phyloP scores from a whole-genome alignment of 441 rosid genomes.

The Adansonia gregorii region DNA sequence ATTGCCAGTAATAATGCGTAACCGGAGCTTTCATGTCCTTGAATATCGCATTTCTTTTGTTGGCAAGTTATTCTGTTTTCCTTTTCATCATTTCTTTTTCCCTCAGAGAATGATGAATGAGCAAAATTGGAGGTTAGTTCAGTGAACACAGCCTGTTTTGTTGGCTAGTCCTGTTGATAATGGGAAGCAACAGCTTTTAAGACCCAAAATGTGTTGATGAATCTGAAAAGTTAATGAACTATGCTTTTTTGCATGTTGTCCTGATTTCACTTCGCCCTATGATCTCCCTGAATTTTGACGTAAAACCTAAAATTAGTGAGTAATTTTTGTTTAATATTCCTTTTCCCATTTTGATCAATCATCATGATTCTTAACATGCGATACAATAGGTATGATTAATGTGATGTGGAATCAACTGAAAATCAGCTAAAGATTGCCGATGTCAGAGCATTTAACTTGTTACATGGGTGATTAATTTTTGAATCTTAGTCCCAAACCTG shows the following conservation, averaged over 20 bases:
- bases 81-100: conserved; percentile 21
- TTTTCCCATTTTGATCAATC: neutral
- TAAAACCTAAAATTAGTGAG: neutral
- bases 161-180: conserved; percentile 17
- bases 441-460: neutral
- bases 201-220: conserved; percentile 1
- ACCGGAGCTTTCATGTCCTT: conserved; percentile 25
- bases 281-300: neutral
- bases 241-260: conserved; percentile 6
- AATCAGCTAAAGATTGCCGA: neutral
- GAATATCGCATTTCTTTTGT: conserved; percentile 26
- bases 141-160: conserved; percentile 25
- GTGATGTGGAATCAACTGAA: neutral
- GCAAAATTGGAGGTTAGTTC: conserved; percentile 29
- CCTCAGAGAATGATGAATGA: conserved; percentile 25
- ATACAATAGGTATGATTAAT: neutral
- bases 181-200: conserved; percentile 5
- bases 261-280: neutral
- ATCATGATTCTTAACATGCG: neutral
- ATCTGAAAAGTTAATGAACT: conserved; percentile 21
- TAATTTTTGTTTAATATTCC: neutral
- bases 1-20: conserved; percentile 43
- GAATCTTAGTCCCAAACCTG: neutral
- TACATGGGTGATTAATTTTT: neutral
- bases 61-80: conserved; percentile 33